These are phyloP conservation scores for Hypomyces perniciosus DNA, from an alignment of 2,329 filamentous ascomycete species.

Conservation along the genomic window DNA sequence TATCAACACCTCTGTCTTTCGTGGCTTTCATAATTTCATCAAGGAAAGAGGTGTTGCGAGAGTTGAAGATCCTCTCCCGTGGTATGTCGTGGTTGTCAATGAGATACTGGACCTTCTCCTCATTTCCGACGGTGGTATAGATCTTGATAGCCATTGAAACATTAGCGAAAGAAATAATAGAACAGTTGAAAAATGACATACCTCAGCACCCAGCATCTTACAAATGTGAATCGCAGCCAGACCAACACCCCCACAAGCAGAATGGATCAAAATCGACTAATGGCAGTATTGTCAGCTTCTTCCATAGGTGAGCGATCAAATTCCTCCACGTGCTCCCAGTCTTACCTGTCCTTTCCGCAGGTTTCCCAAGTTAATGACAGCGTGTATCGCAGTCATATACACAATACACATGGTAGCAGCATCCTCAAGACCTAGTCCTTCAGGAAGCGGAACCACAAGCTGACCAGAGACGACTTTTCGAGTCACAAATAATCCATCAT, in stretches of 20 bases:
- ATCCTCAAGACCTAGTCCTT: neutral
- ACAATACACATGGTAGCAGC: neutral
- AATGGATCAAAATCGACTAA: conserved; percentile 30
- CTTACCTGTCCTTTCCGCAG: neutral
- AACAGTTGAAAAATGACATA: conserved; percentile 13
- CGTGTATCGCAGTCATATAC: neutral
- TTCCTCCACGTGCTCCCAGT: no score
- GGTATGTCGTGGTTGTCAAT: conserved; percentile 26
- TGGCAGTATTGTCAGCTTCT: no score
- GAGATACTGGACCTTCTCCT: conserved; percentile 31
- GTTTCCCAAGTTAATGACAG: neutral
- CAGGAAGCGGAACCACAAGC: neutral
- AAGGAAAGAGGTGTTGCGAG: conserved; percentile 27
- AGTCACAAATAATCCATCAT: neutral
- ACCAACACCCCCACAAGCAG: conserved; percentile 28
- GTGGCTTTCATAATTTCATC: conserved; percentile 23
- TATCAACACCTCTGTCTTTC: conserved; percentile 26
- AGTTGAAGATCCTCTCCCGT: conserved; percentile 28
- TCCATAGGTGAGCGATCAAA: no score
- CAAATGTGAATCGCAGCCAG: conserved; percentile 27
- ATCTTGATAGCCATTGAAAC: no score
- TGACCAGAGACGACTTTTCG: neutral
- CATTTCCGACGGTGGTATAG: conserved; percentile 25
- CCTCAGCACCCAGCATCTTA: conserved; percentile 25
- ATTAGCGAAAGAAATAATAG: no score